These are phyloP conservation scores for Mycena galericulata DNA, from an alignment of 768 basidiomycete genomes.

Conservation along the genomic window DNA sequence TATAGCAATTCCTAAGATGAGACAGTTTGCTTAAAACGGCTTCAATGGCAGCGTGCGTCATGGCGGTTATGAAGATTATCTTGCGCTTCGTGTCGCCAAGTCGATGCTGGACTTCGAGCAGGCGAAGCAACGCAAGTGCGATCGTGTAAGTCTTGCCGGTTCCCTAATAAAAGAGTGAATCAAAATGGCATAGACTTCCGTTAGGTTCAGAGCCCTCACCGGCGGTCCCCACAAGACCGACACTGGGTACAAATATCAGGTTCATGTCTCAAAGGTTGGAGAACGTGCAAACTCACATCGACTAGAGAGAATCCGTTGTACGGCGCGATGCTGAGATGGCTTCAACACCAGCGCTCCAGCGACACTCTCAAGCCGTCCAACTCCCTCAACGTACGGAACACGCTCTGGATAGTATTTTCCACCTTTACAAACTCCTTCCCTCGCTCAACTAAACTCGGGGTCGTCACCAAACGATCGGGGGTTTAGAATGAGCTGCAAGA, in stretches of 20 bases:
- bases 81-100: constrained; percentile 45
- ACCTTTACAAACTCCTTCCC: constrained; percentile 46
- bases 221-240: constrained; percentile 66
- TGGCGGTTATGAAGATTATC: constrained; percentile 61
- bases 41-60: constrained; percentile 66
- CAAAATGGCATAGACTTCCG: background rate
- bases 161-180: constrained; percentile 45
- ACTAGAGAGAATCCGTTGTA: constrained; percentile 56
- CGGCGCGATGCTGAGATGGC: constrained; percentile 59
- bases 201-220: constrained; percentile 41
- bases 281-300: constrained; percentile 34
- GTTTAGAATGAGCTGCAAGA: constrained; percentile 57
- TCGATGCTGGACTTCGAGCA: constrained; percentile 55
- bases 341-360: constrained; percentile 58
- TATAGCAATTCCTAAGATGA: constrained; percentile 51
- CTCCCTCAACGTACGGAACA: constrained; percentile 53
- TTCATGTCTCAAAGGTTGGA: background rate
- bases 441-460: constrained; percentile 28
- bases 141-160: constrained; percentile 68
- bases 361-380: constrained; percentile 44
- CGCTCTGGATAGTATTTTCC: constrained; percentile 52
- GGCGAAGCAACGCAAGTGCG: constrained; percentile 58
- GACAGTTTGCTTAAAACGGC: constrained; percentile 58
- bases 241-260: constrained; percentile 34
- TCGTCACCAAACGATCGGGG: constrained; percentile 53